Conservation (phyloP, 805 yeast species). For the Candida silvicultrix region DNA sequence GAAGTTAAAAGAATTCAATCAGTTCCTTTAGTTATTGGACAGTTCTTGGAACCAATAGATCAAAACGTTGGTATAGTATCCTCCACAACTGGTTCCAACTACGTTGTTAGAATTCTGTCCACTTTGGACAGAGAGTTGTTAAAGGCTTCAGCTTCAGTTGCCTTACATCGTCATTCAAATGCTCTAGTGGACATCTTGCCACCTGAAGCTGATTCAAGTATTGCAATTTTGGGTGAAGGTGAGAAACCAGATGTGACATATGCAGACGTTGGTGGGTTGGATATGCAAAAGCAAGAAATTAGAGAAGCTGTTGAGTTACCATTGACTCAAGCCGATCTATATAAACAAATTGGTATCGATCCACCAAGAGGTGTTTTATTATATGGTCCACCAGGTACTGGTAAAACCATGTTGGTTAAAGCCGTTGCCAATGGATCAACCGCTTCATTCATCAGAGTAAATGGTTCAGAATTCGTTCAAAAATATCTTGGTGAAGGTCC, state of each 20-base stretch:
- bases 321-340: slow-evolving; percentile 89
- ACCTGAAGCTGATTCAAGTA: slow-evolving; percentile 97
- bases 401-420: slow-evolving; percentile 97
- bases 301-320: slow-evolving; percentile 98
- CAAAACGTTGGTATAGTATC: slow-evolving; percentile 95
- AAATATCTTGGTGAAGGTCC: slow-evolving; percentile 99
- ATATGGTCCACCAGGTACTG: slow-evolving; percentile 99
- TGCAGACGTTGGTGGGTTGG: slow-evolving; percentile 98
- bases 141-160: slow-evolving; percentile 93
- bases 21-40: slow-evolving; percentile 97
- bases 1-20: slow-evolving; percentile 97
- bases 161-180: slow-evolving; percentile 96
- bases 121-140: slow-evolving; percentile 92
- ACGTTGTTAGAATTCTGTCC: slow-evolving; percentile 90
- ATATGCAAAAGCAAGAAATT: slow-evolving; percentile 98
- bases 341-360: slow-evolving; percentile 96
- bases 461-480: slow-evolving; percentile 97
- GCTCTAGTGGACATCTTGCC: slow-evolving; percentile 96
- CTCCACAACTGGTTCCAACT: slow-evolving; percentile 95
- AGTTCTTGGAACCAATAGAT: slow-evolving; percentile 95
- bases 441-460: slow-evolving; percentile 93
- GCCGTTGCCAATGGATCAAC: slow-evolving; percentile 97
- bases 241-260: slow-evolving; percentile 91
- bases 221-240: slow-evolving; percentile 89
- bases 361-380: slow-evolving; percentile 97